These are phyloP conservation scores for Lactarius quietus DNA, from an alignment of 768 basidiomycete species.

Conservation along the genomic window DNA sequence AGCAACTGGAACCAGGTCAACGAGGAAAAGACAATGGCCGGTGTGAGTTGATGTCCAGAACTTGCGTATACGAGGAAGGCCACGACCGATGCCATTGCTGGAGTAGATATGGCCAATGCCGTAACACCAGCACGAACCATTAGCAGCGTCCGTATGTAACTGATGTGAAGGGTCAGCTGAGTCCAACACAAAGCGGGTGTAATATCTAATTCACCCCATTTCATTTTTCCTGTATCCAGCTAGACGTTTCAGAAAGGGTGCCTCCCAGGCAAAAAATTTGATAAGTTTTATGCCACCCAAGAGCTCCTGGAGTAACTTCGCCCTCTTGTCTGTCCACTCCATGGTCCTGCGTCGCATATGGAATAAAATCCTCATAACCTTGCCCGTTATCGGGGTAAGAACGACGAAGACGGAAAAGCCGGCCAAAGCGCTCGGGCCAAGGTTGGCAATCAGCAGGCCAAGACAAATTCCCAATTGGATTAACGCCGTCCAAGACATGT, in stretches of 20 bases:
- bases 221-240: slow-evolving; percentile 67
- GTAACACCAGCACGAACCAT: slow-evolving; percentile 63
- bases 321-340: slow-evolving; percentile 88
- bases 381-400: slow-evolving; percentile 67
- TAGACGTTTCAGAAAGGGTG: slow-evolving; percentile 73
- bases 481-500: slow-evolving; percentile 73
- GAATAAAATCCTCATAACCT: slow-evolving; percentile 72
- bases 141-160: slow-evolving; percentile 64
- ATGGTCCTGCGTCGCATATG: slow-evolving; percentile 67
- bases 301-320: slow-evolving; percentile 86
- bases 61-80: slow-evolving; percentile 75
- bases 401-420: slow-evolving; percentile 64
- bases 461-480: slow-evolving; percentile 79
- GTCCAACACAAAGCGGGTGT: not conserved
- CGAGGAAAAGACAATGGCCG: slow-evolving; percentile 79
- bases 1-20: slow-evolving; percentile 83
- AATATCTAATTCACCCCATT: slow-evolving; percentile 41
- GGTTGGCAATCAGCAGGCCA: slow-evolving; percentile 63
- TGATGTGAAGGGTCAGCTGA: slow-evolving; percentile 27
- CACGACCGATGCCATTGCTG: slow-evolving; percentile 73
- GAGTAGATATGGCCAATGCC: slow-evolving; percentile 67
- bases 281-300: slow-evolving; percentile 87
- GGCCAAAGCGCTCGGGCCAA: slow-evolving; percentile 58
- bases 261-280: slow-evolving; percentile 90
- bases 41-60: slow-evolving; percentile 61